Evolutionary conservation across 495 filamentous ascomycete species (phyloP), one percentile per base, ranked within the genome.

Genomic region (Halenospora varia): DNA sequence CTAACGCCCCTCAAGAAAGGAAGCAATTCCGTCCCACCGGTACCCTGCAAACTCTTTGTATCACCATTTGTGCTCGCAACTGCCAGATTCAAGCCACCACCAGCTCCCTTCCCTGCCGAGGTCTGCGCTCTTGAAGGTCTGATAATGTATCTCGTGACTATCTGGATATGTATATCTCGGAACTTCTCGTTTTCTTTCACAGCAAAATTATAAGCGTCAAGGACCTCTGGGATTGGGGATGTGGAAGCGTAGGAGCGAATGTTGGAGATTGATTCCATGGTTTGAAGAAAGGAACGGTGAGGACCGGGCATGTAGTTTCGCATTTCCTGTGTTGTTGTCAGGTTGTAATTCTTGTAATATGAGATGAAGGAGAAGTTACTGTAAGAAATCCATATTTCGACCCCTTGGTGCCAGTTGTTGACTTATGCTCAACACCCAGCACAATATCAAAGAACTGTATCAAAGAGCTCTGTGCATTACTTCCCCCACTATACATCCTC

Each of bases 401-500:
- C 0, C 48, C 48, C 41, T 54, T 50, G 18, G 45, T 18, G 15
- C 40, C 45, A 19, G 13, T 24, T 3, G 46, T 55, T 10, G 48
- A 20, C 23, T 29, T n/a, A 50, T 70, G 68, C 44, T 63, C 51
- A 20, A 71, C 62, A 13, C 64, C 62, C 0, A 71, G 62, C 2
- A 66, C 62, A 26, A 63, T 51, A 53, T 71, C 68, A 45, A 67
- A 66, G 47, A 71, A 67, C 51, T 69, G 66, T 19, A 71, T 62
- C n/a, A 71, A 35, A 2, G 66, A 67, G 25, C 60, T 64, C 47
- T 71, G 68, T 8, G 58, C 68, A 59, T 68, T 68, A 41, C 65
- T 66, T 50, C 67, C 67, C 45, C 69, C 69, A 51, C 63, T 62
- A 24, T 64, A 66, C 52, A 56, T 46, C 49, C 55, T 35, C 57